Evolutionary conservation across 1,284 basidiomycete genomes (phyloP).

Genomic region (Pulchroboletus neoregius): DNA sequence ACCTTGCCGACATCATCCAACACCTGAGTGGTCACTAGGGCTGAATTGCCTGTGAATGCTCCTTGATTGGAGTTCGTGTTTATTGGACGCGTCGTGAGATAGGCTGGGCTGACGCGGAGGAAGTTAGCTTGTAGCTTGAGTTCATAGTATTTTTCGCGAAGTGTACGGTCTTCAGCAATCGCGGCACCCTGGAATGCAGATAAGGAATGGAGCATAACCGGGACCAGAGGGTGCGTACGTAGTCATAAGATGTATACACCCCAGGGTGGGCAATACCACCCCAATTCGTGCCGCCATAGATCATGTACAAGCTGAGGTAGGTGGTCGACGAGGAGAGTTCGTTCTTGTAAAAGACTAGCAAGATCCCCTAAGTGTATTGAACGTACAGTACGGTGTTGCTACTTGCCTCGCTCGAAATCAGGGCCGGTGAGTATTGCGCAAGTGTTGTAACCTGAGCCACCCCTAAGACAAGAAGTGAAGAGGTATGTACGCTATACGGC

Average conservation of each 20-base stretch:
- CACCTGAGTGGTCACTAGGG: slow-evolving; percentile 45
- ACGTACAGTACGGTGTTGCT: not conserved
- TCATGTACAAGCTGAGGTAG: slow-evolving; percentile 47
- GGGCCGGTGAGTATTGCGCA: slow-evolving; percentile 25
- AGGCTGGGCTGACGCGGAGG: slow-evolving; percentile 44
- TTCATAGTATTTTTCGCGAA: slow-evolving; percentile 50
- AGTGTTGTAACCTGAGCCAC: slow-evolving; percentile 20
- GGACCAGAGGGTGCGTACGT: slow-evolving; percentile 29
- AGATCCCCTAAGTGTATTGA: not conserved
- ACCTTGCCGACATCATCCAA: slow-evolving; percentile 44
- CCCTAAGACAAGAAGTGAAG: slow-evolving; percentile 16
- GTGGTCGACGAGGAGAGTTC: slow-evolving; percentile 46
- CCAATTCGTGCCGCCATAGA: slow-evolving; percentile 50
- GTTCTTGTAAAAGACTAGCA: slow-evolving; percentile 49
- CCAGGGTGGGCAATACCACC: slow-evolving; percentile 45
- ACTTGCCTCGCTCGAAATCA: slow-evolving; percentile 25
- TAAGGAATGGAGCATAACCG: not conserved
- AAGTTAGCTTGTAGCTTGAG: slow-evolving; percentile 48
- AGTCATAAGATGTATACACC: slow-evolving; percentile 49
- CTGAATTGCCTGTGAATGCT: slow-evolving; percentile 43
- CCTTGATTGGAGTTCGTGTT: slow-evolving; percentile 40
- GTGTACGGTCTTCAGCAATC: slow-evolving; percentile 46
- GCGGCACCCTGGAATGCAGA: slow-evolving; percentile 38
- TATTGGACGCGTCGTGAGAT: slow-evolving; percentile 42
- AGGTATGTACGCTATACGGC: not conserved